A percentile compares a stretch with the other conserved stretches of the same genome.
Evolutionary conservation across 1,139 yeast species (phyloP).

Genomic region (Hemisphaericaspora xylanilytica): DNA sequence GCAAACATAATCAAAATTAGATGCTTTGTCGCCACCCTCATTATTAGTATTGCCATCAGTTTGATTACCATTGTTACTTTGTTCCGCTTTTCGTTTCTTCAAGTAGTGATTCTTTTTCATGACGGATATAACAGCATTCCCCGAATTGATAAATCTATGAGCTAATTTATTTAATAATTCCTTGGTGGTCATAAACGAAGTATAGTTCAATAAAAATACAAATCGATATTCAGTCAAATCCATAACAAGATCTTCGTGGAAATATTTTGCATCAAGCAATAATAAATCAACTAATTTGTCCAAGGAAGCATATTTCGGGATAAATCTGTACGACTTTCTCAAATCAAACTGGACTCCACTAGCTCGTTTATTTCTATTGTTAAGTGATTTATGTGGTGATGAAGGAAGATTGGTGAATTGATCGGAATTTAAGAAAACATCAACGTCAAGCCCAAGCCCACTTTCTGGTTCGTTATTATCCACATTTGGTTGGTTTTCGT

Average conservation of each 20-base stretch:
- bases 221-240: slow-evolving; percentile 45
- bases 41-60: slow-evolving; percentile 5
- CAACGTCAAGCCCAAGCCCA: slow-evolving; percentile 48
- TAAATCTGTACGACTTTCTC: slow-evolving; percentile 17
- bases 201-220: slow-evolving; percentile 44
- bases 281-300: slow-evolving; percentile 44
- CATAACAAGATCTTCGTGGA: slow-evolving; percentile 36
- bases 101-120: slow-evolving; percentile 32
- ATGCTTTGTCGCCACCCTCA: slow-evolving; percentile 5
- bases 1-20: slow-evolving; percentile 6
- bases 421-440: slow-evolving; percentile 43
- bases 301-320: slow-evolving; percentile 43
- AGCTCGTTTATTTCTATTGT: not conserved
- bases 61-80: not conserved
- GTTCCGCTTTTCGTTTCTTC: slow-evolving; percentile 11
- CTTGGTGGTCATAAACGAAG: slow-evolving; percentile 41
- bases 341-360: slow-evolving; percentile 1
- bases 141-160: slow-evolving; percentile 44
- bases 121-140: slow-evolving; percentile 48
- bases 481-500: no score
- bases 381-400: slow-evolving; percentile 7
- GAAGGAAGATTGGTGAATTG: slow-evolving; percentile 35
- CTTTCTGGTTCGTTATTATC: slow-evolving; percentile 39
- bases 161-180: slow-evolving; percentile 44
- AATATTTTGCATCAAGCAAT: slow-evolving; percentile 38